phyloP scores from a whole-genome alignment of 352 stramenopile genomes.

The Globisporangium rhizosaccharum region DNA sequence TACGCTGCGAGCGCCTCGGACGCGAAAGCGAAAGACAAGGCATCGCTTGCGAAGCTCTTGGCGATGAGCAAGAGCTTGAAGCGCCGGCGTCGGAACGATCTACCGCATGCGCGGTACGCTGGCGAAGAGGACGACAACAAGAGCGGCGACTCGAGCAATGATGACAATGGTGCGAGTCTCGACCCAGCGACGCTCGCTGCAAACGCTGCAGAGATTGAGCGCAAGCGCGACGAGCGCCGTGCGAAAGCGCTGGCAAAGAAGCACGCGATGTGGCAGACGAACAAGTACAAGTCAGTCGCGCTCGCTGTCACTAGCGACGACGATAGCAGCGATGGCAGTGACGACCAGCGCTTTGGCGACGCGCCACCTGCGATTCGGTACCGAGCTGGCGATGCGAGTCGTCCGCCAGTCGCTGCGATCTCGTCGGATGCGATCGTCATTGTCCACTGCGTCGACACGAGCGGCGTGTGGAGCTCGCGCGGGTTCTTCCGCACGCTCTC shows the following conservation, averaged over 20 bases:
- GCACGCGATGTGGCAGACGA: constrained; percentile 43
- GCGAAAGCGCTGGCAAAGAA: constrained; percentile 42
- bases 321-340: background rate
- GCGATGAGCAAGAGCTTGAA: constrained; percentile 17
- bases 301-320: constrained; percentile 15
- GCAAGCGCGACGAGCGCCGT: constrained; percentile 34
- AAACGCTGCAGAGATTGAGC: constrained; percentile 34
- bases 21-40: constrained; percentile 31
- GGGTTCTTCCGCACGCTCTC: constrained; percentile 73
- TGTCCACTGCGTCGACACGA: constrained; percentile 76
- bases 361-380: constrained; percentile 28
- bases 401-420: constrained; percentile 21
- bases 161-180: background rate
- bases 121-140: constrained; percentile 29
- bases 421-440: constrained; percentile 31
- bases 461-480: constrained; percentile 59
- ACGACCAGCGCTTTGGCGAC: constrained; percentile 5
- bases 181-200: constrained; percentile 21
- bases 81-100: constrained; percentile 19
- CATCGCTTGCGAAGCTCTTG: constrained; percentile 36
- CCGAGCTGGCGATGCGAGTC: constrained; percentile 54
- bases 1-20: constrained; percentile 34
- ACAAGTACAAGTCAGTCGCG: constrained; percentile 53
- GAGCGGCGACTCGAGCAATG: constrained; percentile 17
- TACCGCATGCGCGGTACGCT: constrained; percentile 18